Conservation (phyloP, 495 filamentous ascomycete species). For the Penicillium coprophilum region DNA sequence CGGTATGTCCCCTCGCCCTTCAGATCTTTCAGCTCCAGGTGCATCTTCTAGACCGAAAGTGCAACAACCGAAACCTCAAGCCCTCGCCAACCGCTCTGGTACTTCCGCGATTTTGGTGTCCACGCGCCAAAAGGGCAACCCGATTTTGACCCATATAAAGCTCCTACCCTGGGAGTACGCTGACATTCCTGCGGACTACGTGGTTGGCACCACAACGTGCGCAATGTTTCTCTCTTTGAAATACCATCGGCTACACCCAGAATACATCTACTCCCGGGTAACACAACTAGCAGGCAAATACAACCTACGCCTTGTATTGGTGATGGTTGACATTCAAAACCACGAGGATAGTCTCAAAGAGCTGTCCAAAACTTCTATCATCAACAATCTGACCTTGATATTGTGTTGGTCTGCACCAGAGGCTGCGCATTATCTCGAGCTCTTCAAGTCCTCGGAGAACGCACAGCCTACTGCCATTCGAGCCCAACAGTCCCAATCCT, state of each 20-base stretch:
- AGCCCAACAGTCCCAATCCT: conserved; percentile 76
- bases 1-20: conserved; percentile 15
- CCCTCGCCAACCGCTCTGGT: conserved; percentile 62
- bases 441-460: conserved; percentile 91
- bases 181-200: conserved; percentile 91
- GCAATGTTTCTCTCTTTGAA: conserved; percentile 92
- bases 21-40: conserved; percentile 31
- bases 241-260: conserved; percentile 95
- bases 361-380: conserved; percentile 80
- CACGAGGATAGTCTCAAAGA: conserved; percentile 79
- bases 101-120: conserved; percentile 84
- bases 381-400: conserved; percentile 89
- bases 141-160: conserved; percentile 77
- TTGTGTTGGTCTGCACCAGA: conserved; percentile 93
- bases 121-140: conserved; percentile 88
- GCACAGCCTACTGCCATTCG: conserved; percentile 77
- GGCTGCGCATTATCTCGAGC: conserved; percentile 86
- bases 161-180: conserved; percentile 95
- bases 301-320: conserved; percentile 77
- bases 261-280: conserved; percentile 96
- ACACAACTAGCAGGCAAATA: conserved; percentile 76
- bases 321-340: conserved; percentile 90
- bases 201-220: conserved; percentile 82
- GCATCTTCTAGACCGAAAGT: conserved; percentile 51
- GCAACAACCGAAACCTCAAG: conserved; percentile 85